These are phyloP conservation scores for Xylaria intraflava DNA, from an alignment of 495 filamentous ascomycete species.

Conservation along the genomic window DNA sequence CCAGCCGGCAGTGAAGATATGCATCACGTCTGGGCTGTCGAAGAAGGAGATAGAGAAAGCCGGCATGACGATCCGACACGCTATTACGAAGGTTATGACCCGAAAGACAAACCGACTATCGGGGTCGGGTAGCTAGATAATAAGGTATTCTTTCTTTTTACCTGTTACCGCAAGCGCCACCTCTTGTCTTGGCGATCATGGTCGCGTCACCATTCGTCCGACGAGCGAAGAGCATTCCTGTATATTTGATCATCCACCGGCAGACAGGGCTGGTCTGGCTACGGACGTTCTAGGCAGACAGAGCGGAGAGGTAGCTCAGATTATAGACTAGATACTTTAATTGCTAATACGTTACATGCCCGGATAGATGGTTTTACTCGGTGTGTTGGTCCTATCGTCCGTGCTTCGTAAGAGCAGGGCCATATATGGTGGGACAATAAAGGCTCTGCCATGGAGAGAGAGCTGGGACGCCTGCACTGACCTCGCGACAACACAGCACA, in stretches of 20 bases:
- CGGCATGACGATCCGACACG: slow-evolving; percentile 79
- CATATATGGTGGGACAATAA: background rate
- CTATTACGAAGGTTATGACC: slow-evolving; percentile 80
- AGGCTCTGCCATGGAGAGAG: background rate
- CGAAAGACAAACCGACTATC: slow-evolving; percentile 38
- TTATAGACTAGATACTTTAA: slow-evolving; percentile 25
- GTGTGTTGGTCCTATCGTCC: too few species aligned
- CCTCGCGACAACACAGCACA: background rate
- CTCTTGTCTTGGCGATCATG: background rate
- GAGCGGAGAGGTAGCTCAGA: slow-evolving; percentile 6
- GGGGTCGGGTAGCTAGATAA: slow-evolving; percentile 19
- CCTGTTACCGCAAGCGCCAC: background rate
- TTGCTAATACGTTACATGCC: slow-evolving; percentile 19
- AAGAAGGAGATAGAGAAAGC: slow-evolving; percentile 95
- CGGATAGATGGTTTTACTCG: too few species aligned
- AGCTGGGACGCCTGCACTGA: too few species aligned
- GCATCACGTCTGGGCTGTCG: slow-evolving; percentile 75
- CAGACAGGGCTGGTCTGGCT: background rate
- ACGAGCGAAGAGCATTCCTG: background rate
- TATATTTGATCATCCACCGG: slow-evolving; percentile 1
- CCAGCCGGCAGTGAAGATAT: slow-evolving; percentile 79
- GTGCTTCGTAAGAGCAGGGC: background rate
- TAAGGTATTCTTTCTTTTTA: slow-evolving; percentile 12
- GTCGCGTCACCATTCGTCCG: background rate
- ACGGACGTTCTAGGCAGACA: background rate